Percentiles rank a stretch among this genome's conserved stretches.
Conservation (phyloP, 1,284 basidiomycete genomes). For the Termitomyces sp. region DNA sequence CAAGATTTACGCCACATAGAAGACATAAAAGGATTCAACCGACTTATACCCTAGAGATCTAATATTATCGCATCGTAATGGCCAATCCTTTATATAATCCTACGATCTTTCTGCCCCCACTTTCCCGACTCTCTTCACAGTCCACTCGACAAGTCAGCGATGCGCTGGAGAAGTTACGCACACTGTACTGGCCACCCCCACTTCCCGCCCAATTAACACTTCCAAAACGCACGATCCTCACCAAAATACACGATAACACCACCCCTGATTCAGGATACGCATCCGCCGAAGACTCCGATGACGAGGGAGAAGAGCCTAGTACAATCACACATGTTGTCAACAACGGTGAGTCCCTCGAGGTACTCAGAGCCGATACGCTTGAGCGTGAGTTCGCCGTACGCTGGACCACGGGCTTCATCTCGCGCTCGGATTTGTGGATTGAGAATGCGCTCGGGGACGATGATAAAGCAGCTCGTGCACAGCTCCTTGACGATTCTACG, state of each 20-base stretch:
- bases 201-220: slow-evolving; percentile 17
- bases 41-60: slow-evolving; percentile 6
- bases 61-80: slow-evolving; percentile 11
- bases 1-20: slow-evolving; percentile 3
- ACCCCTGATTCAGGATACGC: slow-evolving; percentile 59
- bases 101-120: slow-evolving; percentile 41
- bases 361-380: slow-evolving; percentile 43
- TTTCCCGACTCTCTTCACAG: slow-evolving; percentile 33
- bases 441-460: slow-evolving; percentile 26
- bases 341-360: slow-evolving; percentile 22
- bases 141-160: slow-evolving; percentile 27
- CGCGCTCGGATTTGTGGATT: slow-evolving; percentile 52
- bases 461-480: slow-evolving; percentile 28
- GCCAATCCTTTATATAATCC: slow-evolving; percentile 26
- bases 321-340: slow-evolving; percentile 42
- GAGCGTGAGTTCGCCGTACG: slow-evolving; percentile 51
- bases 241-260: slow-evolving; percentile 30
- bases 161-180: slow-evolving; percentile 36
- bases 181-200: slow-evolving; percentile 37
- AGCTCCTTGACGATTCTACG: slow-evolving; percentile 46
- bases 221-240: slow-evolving; percentile 17
- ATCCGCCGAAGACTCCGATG: slow-evolving; percentile 52
- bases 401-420: slow-evolving; percentile 61
- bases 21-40: neutral
- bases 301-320: slow-evolving; percentile 19